A percentile compares a stretch with the other conserved stretches of the same genome.
Conservation (phyloP, 108 stramenopile genomes). For the Cafeteria roenbergensis region DNA sequence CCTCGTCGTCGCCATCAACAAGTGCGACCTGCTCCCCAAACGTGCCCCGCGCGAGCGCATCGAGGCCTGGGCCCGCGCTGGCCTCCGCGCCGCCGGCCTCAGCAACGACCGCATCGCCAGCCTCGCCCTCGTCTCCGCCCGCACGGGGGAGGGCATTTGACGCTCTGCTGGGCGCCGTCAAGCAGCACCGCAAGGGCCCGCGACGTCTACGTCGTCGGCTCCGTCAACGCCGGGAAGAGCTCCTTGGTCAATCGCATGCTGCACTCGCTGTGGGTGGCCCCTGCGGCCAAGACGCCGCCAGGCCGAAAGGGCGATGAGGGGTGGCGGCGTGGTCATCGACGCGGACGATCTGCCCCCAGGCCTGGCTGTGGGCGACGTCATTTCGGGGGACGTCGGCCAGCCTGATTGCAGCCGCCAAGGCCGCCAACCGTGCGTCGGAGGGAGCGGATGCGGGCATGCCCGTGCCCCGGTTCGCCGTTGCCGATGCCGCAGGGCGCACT, state of each 20-base stretch:
- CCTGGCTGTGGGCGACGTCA: background rate
- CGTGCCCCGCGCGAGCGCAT: background rate
- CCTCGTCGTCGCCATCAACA: background rate
- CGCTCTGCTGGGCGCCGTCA: constrained; percentile 14
- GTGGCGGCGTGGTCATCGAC: too few relatives aligned
- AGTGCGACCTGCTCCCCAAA: constrained; percentile 2
- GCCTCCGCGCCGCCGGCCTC: background rate
- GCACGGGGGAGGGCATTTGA: background rate
- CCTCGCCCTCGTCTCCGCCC: background rate
- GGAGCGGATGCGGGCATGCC: too few relatives aligned
- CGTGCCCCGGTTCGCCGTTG: too few relatives aligned
- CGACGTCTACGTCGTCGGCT: constrained; percentile 1
- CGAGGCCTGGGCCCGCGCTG: background rate
- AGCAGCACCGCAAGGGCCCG: constrained; percentile 2
- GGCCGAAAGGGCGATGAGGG: too few relatives aligned
- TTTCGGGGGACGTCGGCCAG: constrained; percentile 16
- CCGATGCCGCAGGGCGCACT: too few relatives aligned
- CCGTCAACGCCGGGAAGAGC: constrained; percentile 2
- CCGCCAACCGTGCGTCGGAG: too few relatives aligned
- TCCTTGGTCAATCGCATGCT: constrained; percentile 5
- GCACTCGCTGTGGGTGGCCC: background rate
- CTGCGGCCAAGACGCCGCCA: too few relatives aligned
- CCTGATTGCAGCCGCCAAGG: too few relatives aligned
- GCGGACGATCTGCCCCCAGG: constrained; percentile 1
- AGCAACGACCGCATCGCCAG: background rate